Percentiles rank a stretch among this genome's conserved stretches.
These are phyloP conservation scores for Fragosphaeria purpurea DNA, from an alignment of 2,329 filamentous ascomycete species.

Conservation along the genomic window DNA sequence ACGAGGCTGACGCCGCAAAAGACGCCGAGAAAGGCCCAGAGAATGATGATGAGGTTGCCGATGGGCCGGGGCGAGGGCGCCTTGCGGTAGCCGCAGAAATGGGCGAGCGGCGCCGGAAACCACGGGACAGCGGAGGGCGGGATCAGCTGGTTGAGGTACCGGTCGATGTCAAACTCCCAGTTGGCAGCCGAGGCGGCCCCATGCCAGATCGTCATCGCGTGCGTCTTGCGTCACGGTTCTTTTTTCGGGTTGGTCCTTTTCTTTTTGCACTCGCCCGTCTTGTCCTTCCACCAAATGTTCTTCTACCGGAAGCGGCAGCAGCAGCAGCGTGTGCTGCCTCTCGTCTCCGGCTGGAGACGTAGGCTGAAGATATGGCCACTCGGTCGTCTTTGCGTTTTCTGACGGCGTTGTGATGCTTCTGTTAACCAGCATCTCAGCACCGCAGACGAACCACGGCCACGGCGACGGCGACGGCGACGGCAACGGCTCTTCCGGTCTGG, in stretches of 20 bases:
- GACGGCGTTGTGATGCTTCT: too few relatives aligned
- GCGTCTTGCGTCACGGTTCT: not conserved
- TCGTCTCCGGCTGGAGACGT: not conserved
- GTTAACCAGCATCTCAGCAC: too few relatives aligned
- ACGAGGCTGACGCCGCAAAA: conserved; percentile 53
- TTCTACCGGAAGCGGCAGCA: too few relatives aligned
- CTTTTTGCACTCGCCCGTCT: not conserved
- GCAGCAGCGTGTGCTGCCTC: too few relatives aligned
- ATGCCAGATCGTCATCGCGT: not conserved
- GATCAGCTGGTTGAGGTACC: conserved; percentile 60
- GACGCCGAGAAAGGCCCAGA: conserved; percentile 57
- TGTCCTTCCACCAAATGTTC: too few relatives aligned
- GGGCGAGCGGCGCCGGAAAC: conserved; percentile 56
- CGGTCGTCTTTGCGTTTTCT: too few relatives aligned
- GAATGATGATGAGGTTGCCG: conserved; percentile 48
- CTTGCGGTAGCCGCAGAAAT: conserved; percentile 56
- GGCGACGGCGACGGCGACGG: too few relatives aligned
- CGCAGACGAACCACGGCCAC: too few relatives aligned
- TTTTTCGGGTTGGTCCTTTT: not conserved
- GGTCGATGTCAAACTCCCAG: conserved; percentile 65
- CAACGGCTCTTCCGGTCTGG: too few relatives aligned
- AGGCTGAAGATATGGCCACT: not conserved
- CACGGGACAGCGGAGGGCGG: conserved; percentile 53
- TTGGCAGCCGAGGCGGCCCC: not conserved
- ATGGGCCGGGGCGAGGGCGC: conserved; percentile 22